phyloP scores from a whole-genome alignment of 768 basidiomycete species.

The Auricularia auricula-judae region DNA sequence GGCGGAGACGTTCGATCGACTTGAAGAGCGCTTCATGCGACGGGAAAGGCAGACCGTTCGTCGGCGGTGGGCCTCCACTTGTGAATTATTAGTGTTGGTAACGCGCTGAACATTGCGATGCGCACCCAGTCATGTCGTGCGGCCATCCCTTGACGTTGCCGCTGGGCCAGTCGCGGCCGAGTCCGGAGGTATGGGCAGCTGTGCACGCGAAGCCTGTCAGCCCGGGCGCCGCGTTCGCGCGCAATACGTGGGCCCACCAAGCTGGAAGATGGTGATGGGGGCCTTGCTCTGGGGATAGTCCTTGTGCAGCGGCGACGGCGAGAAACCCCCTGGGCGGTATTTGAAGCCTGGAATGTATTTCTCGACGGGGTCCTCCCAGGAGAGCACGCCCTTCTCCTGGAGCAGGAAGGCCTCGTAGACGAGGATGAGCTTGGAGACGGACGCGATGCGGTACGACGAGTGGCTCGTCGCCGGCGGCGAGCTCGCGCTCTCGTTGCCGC shows the following conservation, averaged over 20 bases:
- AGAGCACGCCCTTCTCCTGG: slow-evolving; percentile 29
- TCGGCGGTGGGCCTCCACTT: slow-evolving; percentile 17
- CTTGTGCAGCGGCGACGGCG: neutral
- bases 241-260: slow-evolving; percentile 1
- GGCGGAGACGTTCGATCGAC: slow-evolving; percentile 26
- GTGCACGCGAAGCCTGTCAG: neutral
- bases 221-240: neutral
- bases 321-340: slow-evolving; percentile 14
- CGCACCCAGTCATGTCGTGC: slow-evolving; percentile 11
- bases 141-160: slow-evolving; percentile 32
- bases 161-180: slow-evolving; percentile 27
- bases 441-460: slow-evolving; percentile 42
- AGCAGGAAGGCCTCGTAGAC: slow-evolving; percentile 38
- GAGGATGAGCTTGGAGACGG: slow-evolving; percentile 41
- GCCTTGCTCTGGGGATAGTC: slow-evolving; percentile 3
- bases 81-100: neutral
- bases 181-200: slow-evolving; percentile 21
- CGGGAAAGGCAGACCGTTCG: slow-evolving; percentile 22
- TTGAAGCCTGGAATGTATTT: slow-evolving; percentile 31
- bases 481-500: slow-evolving; percentile 32
- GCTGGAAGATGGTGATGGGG: slow-evolving; percentile 18
- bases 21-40: slow-evolving; percentile 22
- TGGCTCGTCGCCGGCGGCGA: slow-evolving; percentile 24
- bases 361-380: slow-evolving; percentile 37
- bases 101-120: neutral